Evolutionary conservation across 352 stramenopile genomes (phyloP), one percentile per base, ranked within the genome.

Genomic region (Thalassiosira hispida): DNA sequence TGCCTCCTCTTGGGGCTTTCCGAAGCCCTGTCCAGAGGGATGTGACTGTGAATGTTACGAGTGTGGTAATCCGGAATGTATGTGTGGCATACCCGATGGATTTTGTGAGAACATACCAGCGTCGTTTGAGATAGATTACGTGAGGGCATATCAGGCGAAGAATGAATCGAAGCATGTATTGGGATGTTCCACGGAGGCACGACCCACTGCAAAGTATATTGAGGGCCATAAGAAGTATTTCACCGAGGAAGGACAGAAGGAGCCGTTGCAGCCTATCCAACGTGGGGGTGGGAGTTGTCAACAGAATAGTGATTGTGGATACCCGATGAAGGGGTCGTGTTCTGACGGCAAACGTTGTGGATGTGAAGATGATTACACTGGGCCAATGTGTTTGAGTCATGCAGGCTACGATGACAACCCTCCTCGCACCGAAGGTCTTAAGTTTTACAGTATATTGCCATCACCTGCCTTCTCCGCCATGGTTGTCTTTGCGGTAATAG

Each of bases 91-190:
- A 35, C 88, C 90, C 14, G 49, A 76, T 7, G 86, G 87, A 46
- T 94, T 93, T 61, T 95, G 90, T 71, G 73, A 89, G 20, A 93
- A 91, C 52, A 89, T 91, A 31, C 87, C 87, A 25, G 85, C 85
- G 1, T 74, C 46, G 12, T 91, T 93, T 64, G 80, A 91, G 52
- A 98, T 98, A 83, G 96, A 98, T 72, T 98, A 98, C 80, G 95
- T 98, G 1, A 93, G 96, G 52, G 89, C 97, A 27, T 98, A 97
- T 74, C 95, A 98, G 77, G 97, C 94, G 14, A 96, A 90, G 20
- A 79, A 97, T 2, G 63, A 89, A 29, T 27, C 53, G 20, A 79
- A 69, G 35, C 89, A 94, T 40, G 82, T 69, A 27, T 56, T 94
- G 6, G 96, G 96, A 0, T 98, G 96, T 89, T 97, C 96, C 31